Evolutionary conservation across 345 rosid species (phyloP).

Genomic region (Boechera stricta): DNA sequence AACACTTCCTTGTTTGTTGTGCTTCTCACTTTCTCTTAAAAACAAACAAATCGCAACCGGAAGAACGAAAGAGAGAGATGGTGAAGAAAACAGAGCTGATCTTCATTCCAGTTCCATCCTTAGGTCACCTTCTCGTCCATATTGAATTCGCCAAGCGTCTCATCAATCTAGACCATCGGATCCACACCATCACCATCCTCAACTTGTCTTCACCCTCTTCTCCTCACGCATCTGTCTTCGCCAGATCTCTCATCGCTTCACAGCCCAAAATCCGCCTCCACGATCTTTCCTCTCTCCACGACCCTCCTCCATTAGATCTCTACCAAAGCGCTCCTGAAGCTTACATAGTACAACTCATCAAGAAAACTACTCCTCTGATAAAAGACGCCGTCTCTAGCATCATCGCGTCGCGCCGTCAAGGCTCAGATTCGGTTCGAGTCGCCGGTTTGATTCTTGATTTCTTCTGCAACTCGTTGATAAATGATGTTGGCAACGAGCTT

Average conservation of each 20-base stretch:
- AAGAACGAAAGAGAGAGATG: constrained; percentile 12
- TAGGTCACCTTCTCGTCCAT: constrained; percentile 58
- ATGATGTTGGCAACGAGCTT: constrained; percentile 47
- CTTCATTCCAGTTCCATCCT: constrained; percentile 44
- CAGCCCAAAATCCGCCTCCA: constrained; percentile 40
- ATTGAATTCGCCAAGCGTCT: constrained; percentile 60
- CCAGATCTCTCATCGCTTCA: constrained; percentile 44
- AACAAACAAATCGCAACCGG: background rate
- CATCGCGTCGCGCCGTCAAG: background rate
- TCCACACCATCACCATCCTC: constrained; percentile 48
- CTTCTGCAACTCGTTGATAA: constrained; percentile 50
- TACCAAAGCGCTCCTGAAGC: constrained; percentile 38
- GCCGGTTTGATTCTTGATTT: constrained; percentile 55
- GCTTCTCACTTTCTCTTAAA: background rate
- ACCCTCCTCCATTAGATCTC: constrained; percentile 42
- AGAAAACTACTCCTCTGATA: constrained; percentile 19
- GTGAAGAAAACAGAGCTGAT: constrained; percentile 38
- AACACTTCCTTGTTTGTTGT: background rate
- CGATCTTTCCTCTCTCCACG: constrained; percentile 30
- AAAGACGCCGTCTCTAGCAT: constrained; percentile 35
- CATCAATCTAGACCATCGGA: constrained; percentile 41
- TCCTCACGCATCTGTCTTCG: constrained; percentile 43
- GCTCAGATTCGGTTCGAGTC: constrained; percentile 43
- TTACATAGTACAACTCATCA: constrained; percentile 30
- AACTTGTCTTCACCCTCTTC: constrained; percentile 12